Conservation (phyloP, 768 basidiomycete species). For the Trametes cubensis region DNA sequence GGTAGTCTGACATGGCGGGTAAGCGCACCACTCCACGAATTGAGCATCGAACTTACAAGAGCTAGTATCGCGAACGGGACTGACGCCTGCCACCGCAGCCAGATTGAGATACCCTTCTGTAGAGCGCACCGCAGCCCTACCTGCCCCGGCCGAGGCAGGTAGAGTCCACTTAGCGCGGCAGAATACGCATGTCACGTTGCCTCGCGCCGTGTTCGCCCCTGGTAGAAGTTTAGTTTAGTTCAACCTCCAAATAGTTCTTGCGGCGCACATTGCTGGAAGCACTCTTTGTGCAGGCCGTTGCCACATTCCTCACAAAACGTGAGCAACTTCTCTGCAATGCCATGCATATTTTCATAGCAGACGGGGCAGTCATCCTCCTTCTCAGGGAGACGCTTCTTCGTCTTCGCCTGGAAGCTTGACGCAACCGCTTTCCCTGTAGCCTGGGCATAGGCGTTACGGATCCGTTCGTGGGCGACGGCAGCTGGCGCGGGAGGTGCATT, state of each 20-base stretch:
- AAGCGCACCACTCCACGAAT: neutral
- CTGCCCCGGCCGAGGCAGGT: slow-evolving; percentile 25
- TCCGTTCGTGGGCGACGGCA: slow-evolving; percentile 52
- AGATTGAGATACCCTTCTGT: slow-evolving; percentile 64
- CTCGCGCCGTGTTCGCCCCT: slow-evolving; percentile 44
- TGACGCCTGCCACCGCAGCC: slow-evolving; percentile 56
- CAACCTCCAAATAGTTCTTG: too few species aligned
- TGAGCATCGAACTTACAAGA: slow-evolving; percentile 49
- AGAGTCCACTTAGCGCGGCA: slow-evolving; percentile 67
- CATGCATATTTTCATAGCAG: slow-evolving; percentile 73
- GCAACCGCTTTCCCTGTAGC: slow-evolving; percentile 52
- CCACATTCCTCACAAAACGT: slow-evolving; percentile 68
- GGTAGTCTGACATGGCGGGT: slow-evolving; percentile 8
- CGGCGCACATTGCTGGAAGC: slow-evolving; percentile 74
- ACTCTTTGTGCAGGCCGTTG: slow-evolving; percentile 72
- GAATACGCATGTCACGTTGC: slow-evolving; percentile 69
- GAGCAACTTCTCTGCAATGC: slow-evolving; percentile 47
- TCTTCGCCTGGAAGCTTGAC: slow-evolving; percentile 24
- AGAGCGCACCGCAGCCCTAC: slow-evolving; percentile 26
- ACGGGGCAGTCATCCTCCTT: slow-evolving; percentile 78
- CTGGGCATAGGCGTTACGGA: slow-evolving; percentile 62
- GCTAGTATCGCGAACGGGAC: slow-evolving; percentile 66
- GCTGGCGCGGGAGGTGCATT: slow-evolving; percentile 70
- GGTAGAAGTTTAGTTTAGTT: slow-evolving; percentile 29
- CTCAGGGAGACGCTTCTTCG: slow-evolving; percentile 56